phyloP scores from a whole-genome alignment of 192 early-diverging fungal genomes.

The Rhizoclosmatium sp. region DNA sequence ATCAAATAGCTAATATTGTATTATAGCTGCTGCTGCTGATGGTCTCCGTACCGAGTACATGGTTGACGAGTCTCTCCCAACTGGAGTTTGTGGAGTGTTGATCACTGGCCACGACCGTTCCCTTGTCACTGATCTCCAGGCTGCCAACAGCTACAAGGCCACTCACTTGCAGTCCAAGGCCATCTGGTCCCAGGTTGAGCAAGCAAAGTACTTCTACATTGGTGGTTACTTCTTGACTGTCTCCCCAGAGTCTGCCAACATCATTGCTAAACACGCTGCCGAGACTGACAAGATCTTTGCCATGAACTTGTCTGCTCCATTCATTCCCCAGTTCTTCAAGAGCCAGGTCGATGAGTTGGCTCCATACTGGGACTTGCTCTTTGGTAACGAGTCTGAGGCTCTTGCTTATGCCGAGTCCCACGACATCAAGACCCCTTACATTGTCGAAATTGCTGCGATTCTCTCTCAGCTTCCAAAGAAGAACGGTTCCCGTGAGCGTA shows the following conservation, averaged over 20 bases:
- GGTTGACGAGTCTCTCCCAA: conserved; percentile 77
- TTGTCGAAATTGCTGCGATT: conserved; percentile 82
- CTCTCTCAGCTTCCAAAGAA: conserved; percentile 85
- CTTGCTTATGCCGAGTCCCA: conserved; percentile 80
- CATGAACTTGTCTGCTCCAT: conserved; percentile 96
- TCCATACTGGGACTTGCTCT: conserved; percentile 91
- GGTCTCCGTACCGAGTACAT: conserved; percentile 92
- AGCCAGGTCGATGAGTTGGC: conserved; percentile 76
- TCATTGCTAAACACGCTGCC: conserved; percentile 89
- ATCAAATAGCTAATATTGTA: neutral
- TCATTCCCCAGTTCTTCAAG: conserved; percentile 94
- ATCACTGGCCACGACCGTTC: conserved; percentile 91
- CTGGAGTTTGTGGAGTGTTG: conserved; percentile 95
- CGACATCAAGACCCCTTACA: conserved; percentile 73
- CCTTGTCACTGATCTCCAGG: conserved; percentile 90
- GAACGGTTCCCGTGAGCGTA: conserved; percentile 73
- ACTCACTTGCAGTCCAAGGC: conserved; percentile 73
- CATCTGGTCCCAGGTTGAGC: conserved; percentile 88
- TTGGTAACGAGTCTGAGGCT: conserved; percentile 97
- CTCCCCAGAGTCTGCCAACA: conserved; percentile 81
- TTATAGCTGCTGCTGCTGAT: conserved; percentile 77
- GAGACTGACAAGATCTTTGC: conserved; percentile 84
- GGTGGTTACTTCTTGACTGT: conserved; percentile 96
- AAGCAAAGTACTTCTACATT: conserved; percentile 91
- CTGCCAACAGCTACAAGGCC: conserved; percentile 87